Evolutionary conservation across 1,139 yeast genomes (phyloP).

Genomic region (Debaryomycetaceae sp.): DNA sequence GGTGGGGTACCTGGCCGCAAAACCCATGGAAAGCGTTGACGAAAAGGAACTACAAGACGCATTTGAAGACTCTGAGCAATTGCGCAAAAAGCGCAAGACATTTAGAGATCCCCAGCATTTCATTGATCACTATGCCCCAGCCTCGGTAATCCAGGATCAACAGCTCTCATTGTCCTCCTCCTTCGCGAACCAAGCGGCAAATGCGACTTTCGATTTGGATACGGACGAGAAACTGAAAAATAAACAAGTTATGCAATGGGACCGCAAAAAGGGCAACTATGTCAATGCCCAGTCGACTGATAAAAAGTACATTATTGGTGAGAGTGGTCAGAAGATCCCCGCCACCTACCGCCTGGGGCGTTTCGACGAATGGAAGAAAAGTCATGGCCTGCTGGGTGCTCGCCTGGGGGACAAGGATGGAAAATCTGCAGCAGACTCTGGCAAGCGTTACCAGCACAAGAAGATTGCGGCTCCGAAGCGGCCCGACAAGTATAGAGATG

Average conservation of each 20-base stretch:
- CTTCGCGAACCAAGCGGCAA: slow-evolving; percentile 74
- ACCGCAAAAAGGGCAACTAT: slow-evolving; percentile 85
- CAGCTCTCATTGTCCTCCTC: slow-evolving; percentile 55
- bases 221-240: slow-evolving; percentile 65
- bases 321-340: slow-evolving; percentile 87
- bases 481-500: slow-evolving; percentile 85
- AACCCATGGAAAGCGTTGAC: slow-evolving; percentile 11
- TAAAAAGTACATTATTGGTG: slow-evolving; percentile 85
- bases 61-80: slow-evolving; percentile 47
- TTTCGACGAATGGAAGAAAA: slow-evolving; percentile 81
- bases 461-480: slow-evolving; percentile 70
- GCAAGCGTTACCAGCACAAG: slow-evolving; percentile 61
- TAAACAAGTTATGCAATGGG: slow-evolving; percentile 82
- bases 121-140: slow-evolving; percentile 85
- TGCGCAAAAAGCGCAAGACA: slow-evolving; percentile 30
- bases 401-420: slow-evolving; percentile 6
- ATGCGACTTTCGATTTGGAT: slow-evolving; percentile 76
- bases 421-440: slow-evolving; percentile 7
- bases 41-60: slow-evolving; percentile 28
- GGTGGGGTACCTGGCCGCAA: slow-evolving; percentile 33
- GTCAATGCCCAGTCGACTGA: slow-evolving; percentile 73
- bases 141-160: slow-evolving; percentile 69
- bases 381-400: slow-evolving; percentile 38
- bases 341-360: slow-evolving; percentile 89
- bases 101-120: slow-evolving; percentile 77